Base-by-base conservation (phyloP, 306 rosid species). In the Macrotyloma uniflorum region DNA sequence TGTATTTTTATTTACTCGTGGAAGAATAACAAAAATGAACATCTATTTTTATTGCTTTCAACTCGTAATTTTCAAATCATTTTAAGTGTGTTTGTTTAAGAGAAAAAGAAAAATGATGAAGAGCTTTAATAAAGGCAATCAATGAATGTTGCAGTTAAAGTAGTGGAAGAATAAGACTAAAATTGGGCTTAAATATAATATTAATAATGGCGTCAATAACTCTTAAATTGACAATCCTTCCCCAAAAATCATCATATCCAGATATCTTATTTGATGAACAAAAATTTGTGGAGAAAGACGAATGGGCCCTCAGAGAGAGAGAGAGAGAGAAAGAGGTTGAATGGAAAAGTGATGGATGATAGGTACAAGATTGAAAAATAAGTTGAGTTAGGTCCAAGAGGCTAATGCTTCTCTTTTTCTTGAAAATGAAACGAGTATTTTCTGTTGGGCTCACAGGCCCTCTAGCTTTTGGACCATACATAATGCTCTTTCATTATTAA, bases 331-430 rank as follows among this genome's bases (percentile, higher is more conserved):
- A 19, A 16, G 22, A 49, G 2, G 19, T 65, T 5, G 10, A 70
- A 43, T 26, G 61, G 68, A 65, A 55, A 76, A 51, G 55, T 47
- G 82, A 76, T 55, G 57, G 75, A 45, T 26, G 64, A 55, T 24
- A 65, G 20, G 65, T 4, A 10, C 11, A 1, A 26, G 26, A 8
- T 26, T 35, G 59, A 69, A 53, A 54, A n/a, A n/a, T 59, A 42
- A 75, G 32, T 43, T 45, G 6, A 51, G 19, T 54, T 30, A 3
- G 70, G 79, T 51, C 58, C 58, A 16, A 61, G 70, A 59, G 45
- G 6, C 47, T 66, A 1, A 53, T 30, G 53, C 32, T 54, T 65
- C 35, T 67, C 40, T 69, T 84, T 70, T 63, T 47, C 59, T 43
- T 24, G 82, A 75, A 43, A 79, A 45, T 16, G 75, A 79, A 10